Evolutionary conservation across 1,139 yeast genomes (phyloP).

Genomic region (Sugiyamaella sp.): DNA sequence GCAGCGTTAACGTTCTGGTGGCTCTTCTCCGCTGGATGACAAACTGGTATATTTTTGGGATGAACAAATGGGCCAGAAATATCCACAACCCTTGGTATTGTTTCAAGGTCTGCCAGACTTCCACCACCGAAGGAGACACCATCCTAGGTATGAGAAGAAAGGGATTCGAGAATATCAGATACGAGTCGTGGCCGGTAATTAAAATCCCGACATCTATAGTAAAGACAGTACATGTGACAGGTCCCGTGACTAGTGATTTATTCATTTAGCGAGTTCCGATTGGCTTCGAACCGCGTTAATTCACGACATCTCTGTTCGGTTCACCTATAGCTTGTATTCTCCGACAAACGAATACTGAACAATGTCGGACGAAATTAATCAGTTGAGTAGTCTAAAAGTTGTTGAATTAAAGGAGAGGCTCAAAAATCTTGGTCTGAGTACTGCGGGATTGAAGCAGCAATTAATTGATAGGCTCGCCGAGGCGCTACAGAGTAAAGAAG

Average conservation of each 20-base stretch:
- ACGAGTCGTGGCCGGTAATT: too few relatives aligned
- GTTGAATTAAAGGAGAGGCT: conserved; percentile 13
- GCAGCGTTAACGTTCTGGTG: background rate
- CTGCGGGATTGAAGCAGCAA: conserved; percentile 18
- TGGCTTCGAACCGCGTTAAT: background rate
- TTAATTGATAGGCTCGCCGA: conserved; percentile 11
- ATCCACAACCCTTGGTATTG: conserved; percentile 7
- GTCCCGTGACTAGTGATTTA: too few relatives aligned
- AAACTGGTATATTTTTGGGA: conserved; percentile 6
- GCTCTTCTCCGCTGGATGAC: background rate
- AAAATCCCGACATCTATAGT: too few relatives aligned
- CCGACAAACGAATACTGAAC: background rate
- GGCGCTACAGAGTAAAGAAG: background rate
- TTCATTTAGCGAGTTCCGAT: too few relatives aligned
- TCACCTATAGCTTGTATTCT: too few relatives aligned
- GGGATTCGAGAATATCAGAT: background rate
- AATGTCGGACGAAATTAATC: conserved; percentile 10
- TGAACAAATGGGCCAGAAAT: conserved; percentile 6
- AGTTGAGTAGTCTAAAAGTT: conserved; percentile 17
- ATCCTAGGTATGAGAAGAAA: background rate
- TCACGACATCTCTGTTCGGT: too few relatives aligned
- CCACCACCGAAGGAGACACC: background rate
- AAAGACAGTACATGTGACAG: too few relatives aligned
- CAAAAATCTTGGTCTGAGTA: conserved; percentile 16
- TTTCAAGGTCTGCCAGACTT: conserved; percentile 7